A percentile compares a stretch with the other conserved stretches of the same genome.
Evolutionary conservation across 2,329 filamentous ascomycete genomes (phyloP).

Genomic region (Diaporthe longicolla): DNA sequence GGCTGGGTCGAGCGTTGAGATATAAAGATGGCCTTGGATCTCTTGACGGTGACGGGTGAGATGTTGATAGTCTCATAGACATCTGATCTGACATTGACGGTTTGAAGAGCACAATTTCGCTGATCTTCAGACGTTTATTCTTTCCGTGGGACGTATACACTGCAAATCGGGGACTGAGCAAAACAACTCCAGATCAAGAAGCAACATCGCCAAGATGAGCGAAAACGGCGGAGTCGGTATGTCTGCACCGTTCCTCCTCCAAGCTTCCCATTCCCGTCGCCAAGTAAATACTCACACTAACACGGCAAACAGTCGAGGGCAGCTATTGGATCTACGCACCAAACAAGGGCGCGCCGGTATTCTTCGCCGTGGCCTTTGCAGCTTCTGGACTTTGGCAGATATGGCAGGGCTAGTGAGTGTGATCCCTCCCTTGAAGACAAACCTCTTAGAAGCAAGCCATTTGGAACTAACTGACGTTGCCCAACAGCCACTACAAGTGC

Average conservation of each 20-base stretch:
- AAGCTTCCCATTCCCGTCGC: not conserved
- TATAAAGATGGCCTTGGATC: constrained; percentile 24
- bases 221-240: constrained; percentile 32
- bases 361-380: constrained; percentile 60
- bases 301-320: constrained; percentile 52
- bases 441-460: not conserved
- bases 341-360: constrained; percentile 62
- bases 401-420: constrained; percentile 63
- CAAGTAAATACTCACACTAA: not conserved
- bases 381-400: constrained; percentile 55
- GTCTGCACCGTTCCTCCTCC: not conserved
- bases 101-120: not conserved
- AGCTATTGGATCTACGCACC: constrained; percentile 64
- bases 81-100: not conserved
- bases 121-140: no score
- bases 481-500: constrained; percentile 59
- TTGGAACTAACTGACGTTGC: not conserved
- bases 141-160: no score
- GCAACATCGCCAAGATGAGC: constrained; percentile 17
- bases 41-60: not conserved
- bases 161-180: not conserved
- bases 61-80: not conserved
- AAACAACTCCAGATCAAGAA: not conserved
- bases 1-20: not conserved
- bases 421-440: not conserved